Conservation (phyloP, 2,329 filamentous ascomycete genomes). For the Teratosphaeria zuluensis region DNA sequence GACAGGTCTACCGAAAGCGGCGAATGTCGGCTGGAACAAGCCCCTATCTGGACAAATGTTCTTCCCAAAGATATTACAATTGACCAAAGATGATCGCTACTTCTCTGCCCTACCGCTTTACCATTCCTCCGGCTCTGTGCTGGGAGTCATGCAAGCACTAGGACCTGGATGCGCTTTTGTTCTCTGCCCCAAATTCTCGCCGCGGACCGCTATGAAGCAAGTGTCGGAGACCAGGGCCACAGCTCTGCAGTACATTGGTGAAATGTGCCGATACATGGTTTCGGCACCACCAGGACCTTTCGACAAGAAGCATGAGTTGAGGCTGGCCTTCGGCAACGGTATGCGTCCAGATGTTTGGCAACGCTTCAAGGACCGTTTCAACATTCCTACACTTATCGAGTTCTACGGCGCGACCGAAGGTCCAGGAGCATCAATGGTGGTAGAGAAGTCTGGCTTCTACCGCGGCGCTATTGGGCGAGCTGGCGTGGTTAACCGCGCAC, state of each 20-base stretch:
- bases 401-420: constrained; percentile 41
- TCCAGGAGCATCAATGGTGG: constrained; percentile 59
- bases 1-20: constrained; percentile 65
- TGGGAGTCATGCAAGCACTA: constrained; percentile 53
- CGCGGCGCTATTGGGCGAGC: constrained; percentile 70
- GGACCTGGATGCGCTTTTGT: constrained; percentile 54
- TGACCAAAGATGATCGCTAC: constrained; percentile 67
- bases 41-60: constrained; percentile 14
- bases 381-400: constrained; percentile 26
- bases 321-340: constrained; percentile 73
- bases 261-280: constrained; percentile 75
- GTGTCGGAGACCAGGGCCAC: constrained; percentile 62
- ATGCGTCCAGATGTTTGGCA: constrained; percentile 71
- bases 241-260: constrained; percentile 77
- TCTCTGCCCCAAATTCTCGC: constrained; percentile 69
- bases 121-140: constrained; percentile 65
- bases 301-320: constrained; percentile 65
- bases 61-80: constrained; percentile 40
- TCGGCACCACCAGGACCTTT: constrained; percentile 54
- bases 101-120: constrained; percentile 86
- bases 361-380: constrained; percentile 64
- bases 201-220: constrained; percentile 66
- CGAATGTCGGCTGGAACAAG: constrained; percentile 27
- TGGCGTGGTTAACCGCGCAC: constrained; percentile 50
- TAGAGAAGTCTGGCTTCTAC: constrained; percentile 60